These are phyloP conservation scores for Nicotiana otophora DNA, from an alignment of 257 asterid genomes.

Conservation along the genomic window DNA sequence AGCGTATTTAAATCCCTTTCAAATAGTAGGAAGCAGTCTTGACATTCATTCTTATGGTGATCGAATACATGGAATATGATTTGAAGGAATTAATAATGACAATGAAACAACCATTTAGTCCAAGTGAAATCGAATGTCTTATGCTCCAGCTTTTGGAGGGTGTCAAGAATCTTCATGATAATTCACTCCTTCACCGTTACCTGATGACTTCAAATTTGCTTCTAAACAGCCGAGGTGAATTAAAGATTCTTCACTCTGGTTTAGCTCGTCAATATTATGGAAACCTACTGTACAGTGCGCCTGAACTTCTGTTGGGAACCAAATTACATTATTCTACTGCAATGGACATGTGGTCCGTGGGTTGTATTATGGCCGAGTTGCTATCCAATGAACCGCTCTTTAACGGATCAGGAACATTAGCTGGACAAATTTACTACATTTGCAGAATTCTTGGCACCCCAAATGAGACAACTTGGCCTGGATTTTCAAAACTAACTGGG, in stretches of 20 bases:
- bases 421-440: conserved; percentile 70
- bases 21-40: too few relatives aligned
- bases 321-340: conserved; percentile 71
- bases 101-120: conserved; percentile 65
- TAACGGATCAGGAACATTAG: conserved; percentile 46
- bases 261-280: too few relatives aligned
- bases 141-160: conserved; percentile 77
- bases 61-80: conserved; percentile 85
- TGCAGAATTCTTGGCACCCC: conserved; percentile 74
- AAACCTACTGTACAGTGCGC: conserved; percentile 2
- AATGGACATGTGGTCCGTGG: conserved; percentile 88
- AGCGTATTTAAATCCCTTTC: too few relatives aligned
- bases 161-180: conserved; percentile 66
- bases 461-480: conserved; percentile 82
- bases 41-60: too few relatives aligned
- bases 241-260: conserved; percentile 61
- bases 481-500: conserved; percentile 60
- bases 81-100: conserved; percentile 65
- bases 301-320: conserved; percentile 77
- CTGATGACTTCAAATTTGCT: conserved; percentile 76
- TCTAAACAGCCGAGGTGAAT: conserved; percentile 57
- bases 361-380: conserved; percentile 82
- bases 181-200: conserved; percentile 75
- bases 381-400: conserved; percentile 59
- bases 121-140: conserved; percentile 75